Base-by-base conservation (phyloP, 495 filamentous ascomycete genomes). In the Cudoniella acicularis region DNA sequence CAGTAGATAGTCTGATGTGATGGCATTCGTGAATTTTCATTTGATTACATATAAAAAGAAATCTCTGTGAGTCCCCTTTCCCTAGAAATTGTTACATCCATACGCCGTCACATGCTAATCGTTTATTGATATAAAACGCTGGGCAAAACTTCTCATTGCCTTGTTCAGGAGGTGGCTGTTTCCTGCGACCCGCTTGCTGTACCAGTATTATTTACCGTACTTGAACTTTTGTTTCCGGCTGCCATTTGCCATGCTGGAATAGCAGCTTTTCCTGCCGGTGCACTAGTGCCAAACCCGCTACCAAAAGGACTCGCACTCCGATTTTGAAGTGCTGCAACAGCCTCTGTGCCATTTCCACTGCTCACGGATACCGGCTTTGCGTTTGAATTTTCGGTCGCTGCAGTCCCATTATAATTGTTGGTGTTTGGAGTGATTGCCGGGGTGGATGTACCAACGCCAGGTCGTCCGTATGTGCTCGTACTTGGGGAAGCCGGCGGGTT, bases 181-280 rank as follows among this genome's bases (percentile, higher is more conserved):
- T 64, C 61, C 51, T 62, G 55, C 9, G 57, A 43, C 16, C 48
- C 47, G 51, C 36, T 64, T 16, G 30, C 45, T 1, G 52, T 47
- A 13, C 30, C 30, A 36, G 65, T 18, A 26, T 27, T 57, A 36
- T 56, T 62, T 1, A 48, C 56, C 24, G 65, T 54, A 30, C 27
- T 52, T n/a, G 59, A 22, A 45, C 53, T 67, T 41, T 82, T 82
- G 69, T 81, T 86, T 42, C 81, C 75, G 47, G 85, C 84, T 27
- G 86, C 81, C 81, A 89, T 80, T 69, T 91, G 87, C 87, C 87
- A 91, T 2, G 82, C 77, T 9, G 87, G 87, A 60, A 91, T 91
- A 11, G 84, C 83, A 22, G 84, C 81, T 67, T 74, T 77, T 13
- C 77, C 73, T 54, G 74, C 75, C 36, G 80, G 75, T 27, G 76